Evolutionary conservation across 192 early-diverging fungal genomes (phyloP).

Genomic region (Linnemannia zychae): DNA sequence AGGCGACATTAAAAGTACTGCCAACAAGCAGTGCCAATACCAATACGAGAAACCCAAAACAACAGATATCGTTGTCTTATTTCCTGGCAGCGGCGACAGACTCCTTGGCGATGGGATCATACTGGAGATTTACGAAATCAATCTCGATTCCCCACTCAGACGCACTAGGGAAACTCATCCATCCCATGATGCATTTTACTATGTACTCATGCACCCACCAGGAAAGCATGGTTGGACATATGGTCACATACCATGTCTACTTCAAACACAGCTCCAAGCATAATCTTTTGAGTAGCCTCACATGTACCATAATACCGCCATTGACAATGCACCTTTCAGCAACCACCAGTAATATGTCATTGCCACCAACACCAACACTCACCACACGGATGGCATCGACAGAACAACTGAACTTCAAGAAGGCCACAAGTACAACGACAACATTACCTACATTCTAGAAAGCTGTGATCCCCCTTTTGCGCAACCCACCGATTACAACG

Average conservation of each 20-base stretch:
- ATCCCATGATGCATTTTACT: conserved; percentile 18
- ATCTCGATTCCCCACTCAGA: background rate
- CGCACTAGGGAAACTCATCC: background rate
- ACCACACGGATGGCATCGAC: background rate
- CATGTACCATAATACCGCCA: background rate
- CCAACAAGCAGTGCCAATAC: background rate
- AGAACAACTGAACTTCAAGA: background rate
- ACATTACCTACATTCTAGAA: background rate
- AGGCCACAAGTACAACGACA: background rate
- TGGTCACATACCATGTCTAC: background rate
- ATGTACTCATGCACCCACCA: conserved; percentile 23
- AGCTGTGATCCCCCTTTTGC: background rate
- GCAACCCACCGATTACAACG: background rate
- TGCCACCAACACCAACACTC: background rate
- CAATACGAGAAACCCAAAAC: background rate
- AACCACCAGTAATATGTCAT: background rate
- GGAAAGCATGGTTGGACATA: conserved; percentile 36
- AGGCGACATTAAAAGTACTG: no score
- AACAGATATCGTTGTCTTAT: conserved; percentile 18
- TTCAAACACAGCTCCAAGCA: background rate
- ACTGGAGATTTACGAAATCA: conserved; percentile 8
- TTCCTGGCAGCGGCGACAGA: background rate
- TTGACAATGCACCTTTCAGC: background rate
- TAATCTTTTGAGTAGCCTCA: background rate
- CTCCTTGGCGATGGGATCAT: background rate